A percentile compares a stretch with the other conserved stretches of the same genome.
phyloP scores from a whole-genome alignment of 2,329 filamentous ascomycete genomes.

The Ceratocystis cubensis region DNA sequence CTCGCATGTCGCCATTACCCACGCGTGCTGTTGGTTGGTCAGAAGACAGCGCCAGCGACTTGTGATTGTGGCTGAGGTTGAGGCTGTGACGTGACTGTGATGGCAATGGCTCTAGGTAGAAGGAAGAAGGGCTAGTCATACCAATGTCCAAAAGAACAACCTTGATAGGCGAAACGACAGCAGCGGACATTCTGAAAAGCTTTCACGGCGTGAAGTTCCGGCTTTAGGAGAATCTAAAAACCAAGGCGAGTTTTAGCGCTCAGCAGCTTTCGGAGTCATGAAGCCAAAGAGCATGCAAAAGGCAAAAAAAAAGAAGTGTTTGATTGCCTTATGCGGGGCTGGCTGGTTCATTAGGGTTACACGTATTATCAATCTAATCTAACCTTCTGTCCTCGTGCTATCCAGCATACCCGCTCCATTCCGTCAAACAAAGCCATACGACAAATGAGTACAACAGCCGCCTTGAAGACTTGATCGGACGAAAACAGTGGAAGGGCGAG shows the following conservation, averaged over 20 bases:
- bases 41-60: too few relatives aligned
- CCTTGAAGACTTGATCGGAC: background rate
- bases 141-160: constrained; percentile 47
- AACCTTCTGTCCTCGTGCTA: background rate
- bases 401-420: background rate
- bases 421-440: background rate
- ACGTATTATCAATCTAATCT: background rate
- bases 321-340: background rate
- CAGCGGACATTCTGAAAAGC: background rate
- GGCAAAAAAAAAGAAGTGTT: background rate
- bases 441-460: background rate
- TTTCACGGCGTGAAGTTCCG: background rate
- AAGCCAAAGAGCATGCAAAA: background rate
- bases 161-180: constrained; percentile 27
- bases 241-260: too few relatives aligned
- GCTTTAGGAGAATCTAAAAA: background rate
- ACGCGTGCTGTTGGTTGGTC: too few relatives aligned
- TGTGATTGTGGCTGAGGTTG: background rate
- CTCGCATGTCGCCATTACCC: too few relatives aligned
- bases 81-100: background rate
- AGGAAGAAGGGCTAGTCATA: constrained; percentile 29
- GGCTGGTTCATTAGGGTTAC: background rate
- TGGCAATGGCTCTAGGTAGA: background rate
- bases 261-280: background rate
- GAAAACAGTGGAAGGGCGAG: background rate